phyloP scores from a whole-genome alignment of 306 rosid genomes.

The Cucumis melo region DNA sequence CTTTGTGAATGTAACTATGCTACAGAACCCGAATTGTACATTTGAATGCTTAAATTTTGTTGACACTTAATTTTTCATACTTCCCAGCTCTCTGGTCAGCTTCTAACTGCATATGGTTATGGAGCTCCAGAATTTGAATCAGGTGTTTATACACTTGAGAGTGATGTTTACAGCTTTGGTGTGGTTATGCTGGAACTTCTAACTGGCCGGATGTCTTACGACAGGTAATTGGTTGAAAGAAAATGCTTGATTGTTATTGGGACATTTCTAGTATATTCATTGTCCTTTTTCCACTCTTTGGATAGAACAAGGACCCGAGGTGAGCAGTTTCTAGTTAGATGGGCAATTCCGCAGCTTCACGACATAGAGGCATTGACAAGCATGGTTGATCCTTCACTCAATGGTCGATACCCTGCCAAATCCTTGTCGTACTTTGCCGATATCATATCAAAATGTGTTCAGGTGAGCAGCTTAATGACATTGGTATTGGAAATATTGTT shows the following conservation, averaged over 20 bases:
- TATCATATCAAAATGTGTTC: constrained; percentile 77
- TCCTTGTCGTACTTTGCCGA: constrained; percentile 86
- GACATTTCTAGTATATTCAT: background rate
- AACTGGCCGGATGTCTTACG: constrained; percentile 81
- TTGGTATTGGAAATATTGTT: background rate
- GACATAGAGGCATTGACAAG: constrained; percentile 88
- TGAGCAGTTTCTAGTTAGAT: constrained; percentile 79
- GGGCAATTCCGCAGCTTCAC: constrained; percentile 92
- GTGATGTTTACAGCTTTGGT: constrained; percentile 88
- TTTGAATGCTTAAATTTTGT: background rate
- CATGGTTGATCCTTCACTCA: constrained; percentile 89
- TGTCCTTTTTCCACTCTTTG: background rate
- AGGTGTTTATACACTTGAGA: constrained; percentile 67
- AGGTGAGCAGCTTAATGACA: constrained; percentile 29
- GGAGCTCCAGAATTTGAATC: constrained; percentile 98
- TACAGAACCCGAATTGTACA: background rate
- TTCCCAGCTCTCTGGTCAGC: constrained; percentile 81
- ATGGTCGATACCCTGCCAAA: constrained; percentile 61
- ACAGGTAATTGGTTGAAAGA: constrained; percentile 40
- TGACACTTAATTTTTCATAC: background rate
- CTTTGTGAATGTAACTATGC: background rate
- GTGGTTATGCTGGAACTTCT: constrained; percentile 93
- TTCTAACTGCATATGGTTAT: constrained; percentile 61
- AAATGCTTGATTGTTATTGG: background rate
- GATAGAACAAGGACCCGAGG: constrained; percentile 54